Evolutionary conservation across 2,329 filamentous ascomycete species (phyloP).

Genomic region (Fusarium ambrosium): DNA sequence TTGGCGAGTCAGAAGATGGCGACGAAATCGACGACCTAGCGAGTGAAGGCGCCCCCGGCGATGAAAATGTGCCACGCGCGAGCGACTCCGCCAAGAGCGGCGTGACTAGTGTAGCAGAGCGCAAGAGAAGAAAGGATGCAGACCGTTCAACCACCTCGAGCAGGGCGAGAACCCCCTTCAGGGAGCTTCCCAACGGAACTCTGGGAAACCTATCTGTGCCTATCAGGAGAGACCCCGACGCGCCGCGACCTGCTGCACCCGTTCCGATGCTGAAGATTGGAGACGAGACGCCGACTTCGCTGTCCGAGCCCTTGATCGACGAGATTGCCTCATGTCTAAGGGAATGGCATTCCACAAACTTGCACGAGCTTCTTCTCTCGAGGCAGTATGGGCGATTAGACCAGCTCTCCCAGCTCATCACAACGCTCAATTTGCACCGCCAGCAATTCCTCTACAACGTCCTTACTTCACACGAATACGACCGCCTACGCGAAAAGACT

Average conservation of each 20-base stretch:
- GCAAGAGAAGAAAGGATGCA: slow-evolving; percentile 54
- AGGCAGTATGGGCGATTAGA: slow-evolving; percentile 86
- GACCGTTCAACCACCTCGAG: slow-evolving; percentile 43
- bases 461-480: slow-evolving; percentile 86
- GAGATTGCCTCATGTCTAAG: slow-evolving; percentile 96
- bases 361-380: slow-evolving; percentile 89
- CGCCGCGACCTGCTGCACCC: slow-evolving; percentile 86
- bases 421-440: slow-evolving; percentile 85
- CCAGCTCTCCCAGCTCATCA: slow-evolving; percentile 83
- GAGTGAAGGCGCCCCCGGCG: slow-evolving; percentile 51
- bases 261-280: slow-evolving; percentile 98
- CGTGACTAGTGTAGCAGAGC: slow-evolving; percentile 55
- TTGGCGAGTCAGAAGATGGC: slow-evolving; percentile 78
- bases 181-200: slow-evolving; percentile 57
- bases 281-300: slow-evolving; percentile 93
- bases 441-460: slow-evolving; percentile 96
- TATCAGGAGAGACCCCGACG: slow-evolving; percentile 72
- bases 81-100: slow-evolving; percentile 69
- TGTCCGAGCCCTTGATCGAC: slow-evolving; percentile 91
- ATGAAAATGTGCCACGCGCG: slow-evolving; percentile 49
- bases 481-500: slow-evolving; percentile 84
- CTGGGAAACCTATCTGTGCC: slow-evolving; percentile 61
- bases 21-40: slow-evolving; percentile 58
- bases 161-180: slow-evolving; percentile 49
- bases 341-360: slow-evolving; percentile 98